Evolutionary conservation across 371 early-diverging fungal genomes (phyloP).

Genomic region (Haplosporangium sp.): DNA sequence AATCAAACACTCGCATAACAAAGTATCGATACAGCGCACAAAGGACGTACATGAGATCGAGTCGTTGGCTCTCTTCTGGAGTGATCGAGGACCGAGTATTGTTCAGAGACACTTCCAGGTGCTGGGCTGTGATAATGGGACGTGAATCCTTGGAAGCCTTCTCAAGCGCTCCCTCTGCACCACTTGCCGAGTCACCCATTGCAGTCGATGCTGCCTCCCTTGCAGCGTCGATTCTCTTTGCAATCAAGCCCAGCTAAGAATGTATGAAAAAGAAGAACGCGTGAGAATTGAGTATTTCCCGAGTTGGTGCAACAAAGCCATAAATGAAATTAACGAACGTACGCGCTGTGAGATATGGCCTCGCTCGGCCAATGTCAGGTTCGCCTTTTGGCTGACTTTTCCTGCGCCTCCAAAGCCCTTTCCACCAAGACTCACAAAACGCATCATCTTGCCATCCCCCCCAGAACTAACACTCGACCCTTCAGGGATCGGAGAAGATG

Average conservation of each 20-base stretch:
- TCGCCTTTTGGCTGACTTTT: conserved; percentile 46
- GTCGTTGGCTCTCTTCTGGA: conserved; percentile 65
- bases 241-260: conserved; percentile 68
- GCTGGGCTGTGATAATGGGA: conserved; percentile 58
- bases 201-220: conserved; percentile 21
- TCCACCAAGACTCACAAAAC: conserved; percentile 52
- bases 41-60: conserved; percentile 63
- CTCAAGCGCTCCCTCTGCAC: not conserved
- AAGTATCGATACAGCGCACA: too few relatives aligned
- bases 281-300: too few relatives aligned
- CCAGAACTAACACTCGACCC: conserved; percentile 13
- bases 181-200: conserved; percentile 6
- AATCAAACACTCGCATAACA: not conserved
- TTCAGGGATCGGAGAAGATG: conserved; percentile 41
- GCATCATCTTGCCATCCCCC: conserved; percentile 42
- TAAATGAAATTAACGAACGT: conserved; percentile 20
- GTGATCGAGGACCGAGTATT: conserved; percentile 75
- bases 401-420: conserved; percentile 32
- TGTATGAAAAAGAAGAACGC: not conserved
- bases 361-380: conserved; percentile 70
- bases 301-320: too few relatives aligned
- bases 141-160: conserved; percentile 37
- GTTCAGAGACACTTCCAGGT: conserved; percentile 70
- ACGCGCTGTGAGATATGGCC: conserved; percentile 70
- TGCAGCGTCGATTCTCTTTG: conserved; percentile 56